Conservation (phyloP, 202 grass and related monocot genomes). For the Hordeum pubiflorum region DNA sequence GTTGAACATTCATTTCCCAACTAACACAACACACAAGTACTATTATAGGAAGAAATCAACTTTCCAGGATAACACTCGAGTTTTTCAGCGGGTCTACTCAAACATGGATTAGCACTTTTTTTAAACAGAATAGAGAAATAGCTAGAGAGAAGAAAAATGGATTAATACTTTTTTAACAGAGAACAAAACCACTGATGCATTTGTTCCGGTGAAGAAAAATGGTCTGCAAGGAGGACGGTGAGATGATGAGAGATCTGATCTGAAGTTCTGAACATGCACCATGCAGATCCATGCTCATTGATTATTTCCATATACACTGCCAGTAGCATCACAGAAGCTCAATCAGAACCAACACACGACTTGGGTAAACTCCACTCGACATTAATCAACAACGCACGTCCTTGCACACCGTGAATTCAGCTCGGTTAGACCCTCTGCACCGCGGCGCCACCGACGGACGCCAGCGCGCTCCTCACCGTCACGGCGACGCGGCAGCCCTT, state of each 20-base stretch:
- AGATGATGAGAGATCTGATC: background rate
- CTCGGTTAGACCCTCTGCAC: constrained; percentile 13
- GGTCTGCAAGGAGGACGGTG: no score
- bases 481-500: constrained; percentile 35
- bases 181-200: background rate
- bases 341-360: background rate
- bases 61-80: background rate
- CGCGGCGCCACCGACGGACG: constrained; percentile 3
- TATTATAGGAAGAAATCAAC: background rate
- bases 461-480: constrained; percentile 31
- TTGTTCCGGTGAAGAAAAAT: background rate
- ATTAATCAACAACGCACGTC: background rate
- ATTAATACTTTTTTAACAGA: background rate
- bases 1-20: constrained; percentile 1
- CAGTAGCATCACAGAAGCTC: constrained; percentile 3
- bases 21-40: background rate
- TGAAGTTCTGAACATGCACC: background rate
- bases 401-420: background rate
- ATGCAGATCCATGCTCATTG: constrained; percentile 1
- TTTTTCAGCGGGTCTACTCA: background rate
- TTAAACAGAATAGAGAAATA: no score
- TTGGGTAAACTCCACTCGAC: background rate
- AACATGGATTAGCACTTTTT: no score
- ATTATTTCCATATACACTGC: constrained; percentile 42
- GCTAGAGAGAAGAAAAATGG: no score